These are phyloP conservation scores for Puccinellia tenuiflora DNA, from an alignment of 176 grass and related monocot genomes.

Conservation along the genomic window DNA sequence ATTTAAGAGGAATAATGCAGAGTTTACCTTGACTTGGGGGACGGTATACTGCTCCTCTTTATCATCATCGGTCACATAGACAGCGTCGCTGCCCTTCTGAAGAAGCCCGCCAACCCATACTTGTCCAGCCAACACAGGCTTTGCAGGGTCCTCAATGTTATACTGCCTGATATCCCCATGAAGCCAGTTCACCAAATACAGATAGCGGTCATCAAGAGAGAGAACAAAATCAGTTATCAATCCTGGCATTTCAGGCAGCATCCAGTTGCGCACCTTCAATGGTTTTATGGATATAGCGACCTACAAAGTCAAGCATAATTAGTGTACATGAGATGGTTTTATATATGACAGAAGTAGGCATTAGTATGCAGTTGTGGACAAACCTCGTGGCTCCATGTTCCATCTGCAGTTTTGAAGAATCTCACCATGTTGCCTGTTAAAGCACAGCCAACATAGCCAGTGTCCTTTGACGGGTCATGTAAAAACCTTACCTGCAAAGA, in stretches of 20 bases:
- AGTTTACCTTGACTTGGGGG: slow-evolving; percentile 69
- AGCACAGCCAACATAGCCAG: slow-evolving; percentile 81
- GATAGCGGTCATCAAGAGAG: slow-evolving; percentile 81
- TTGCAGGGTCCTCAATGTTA: slow-evolving; percentile 83
- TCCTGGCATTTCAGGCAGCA: slow-evolving; percentile 91
- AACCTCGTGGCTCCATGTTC: slow-evolving; percentile 89
- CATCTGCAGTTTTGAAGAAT: slow-evolving; percentile 80
- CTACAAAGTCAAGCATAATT: slow-evolving; percentile 19
- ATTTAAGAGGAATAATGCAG: neutral
- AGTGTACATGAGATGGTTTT: neutral
- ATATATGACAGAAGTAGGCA: neutral
- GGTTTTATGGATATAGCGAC: slow-evolving; percentile 65
- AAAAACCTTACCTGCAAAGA: slow-evolving; percentile 81
- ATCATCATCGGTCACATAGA: slow-evolving; percentile 61
- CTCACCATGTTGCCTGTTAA: slow-evolving; percentile 89
- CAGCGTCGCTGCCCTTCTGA: slow-evolving; percentile 68
- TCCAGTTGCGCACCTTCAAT: slow-evolving; percentile 83
- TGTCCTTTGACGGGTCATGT: slow-evolving; percentile 93
- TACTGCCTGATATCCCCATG: slow-evolving; percentile 97
- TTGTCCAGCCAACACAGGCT: slow-evolving; percentile 81
- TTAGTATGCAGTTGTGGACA: neutral
- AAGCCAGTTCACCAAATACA: slow-evolving; percentile 95
- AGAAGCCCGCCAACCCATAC: slow-evolving; percentile 86
- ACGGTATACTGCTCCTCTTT: slow-evolving; percentile 75
- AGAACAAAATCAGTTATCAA: slow-evolving; percentile 91